Evolutionary conservation across 306 rosid species (phyloP).

Genomic region (Fragaria vesca): DNA sequence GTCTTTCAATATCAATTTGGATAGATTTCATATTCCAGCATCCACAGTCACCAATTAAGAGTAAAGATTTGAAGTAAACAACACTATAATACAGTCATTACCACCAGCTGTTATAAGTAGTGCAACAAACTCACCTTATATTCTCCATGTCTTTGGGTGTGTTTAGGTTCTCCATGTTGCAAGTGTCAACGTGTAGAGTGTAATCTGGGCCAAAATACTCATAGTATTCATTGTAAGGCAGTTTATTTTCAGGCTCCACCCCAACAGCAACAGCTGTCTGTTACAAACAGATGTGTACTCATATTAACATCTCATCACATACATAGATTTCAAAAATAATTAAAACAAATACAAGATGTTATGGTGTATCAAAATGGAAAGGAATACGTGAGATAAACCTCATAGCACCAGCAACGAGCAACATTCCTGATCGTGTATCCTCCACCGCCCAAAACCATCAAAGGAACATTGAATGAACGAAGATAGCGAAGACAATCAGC

Average conservation of each 20-base stretch:
- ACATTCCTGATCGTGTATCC: slow-evolving; percentile 91
- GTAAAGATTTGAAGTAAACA: neutral
- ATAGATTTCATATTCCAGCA: neutral
- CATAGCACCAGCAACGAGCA: slow-evolving; percentile 97
- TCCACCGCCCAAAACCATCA: slow-evolving; percentile 93
- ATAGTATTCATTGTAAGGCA: slow-evolving; percentile 85
- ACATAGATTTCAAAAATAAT: neutral
- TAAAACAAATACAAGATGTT: slow-evolving; percentile 7
- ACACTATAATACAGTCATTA: neutral
- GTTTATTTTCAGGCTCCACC: slow-evolving; percentile 83
- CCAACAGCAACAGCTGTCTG: slow-evolving; percentile 97
- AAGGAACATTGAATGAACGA: slow-evolving; percentile 80
- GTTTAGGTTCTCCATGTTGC: slow-evolving; percentile 82
- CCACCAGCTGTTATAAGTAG: neutral
- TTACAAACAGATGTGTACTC: slow-evolving; percentile 27
- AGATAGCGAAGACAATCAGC: slow-evolving; percentile 85
- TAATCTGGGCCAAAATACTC: slow-evolving; percentile 95
- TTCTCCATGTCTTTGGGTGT: slow-evolving; percentile 77
- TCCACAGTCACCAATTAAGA: neutral
- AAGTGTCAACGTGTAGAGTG: slow-evolving; percentile 68
- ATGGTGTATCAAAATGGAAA: slow-evolving; percentile 12
- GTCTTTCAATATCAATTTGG: neutral
- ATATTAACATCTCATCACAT: neutral
- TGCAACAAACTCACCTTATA: slow-evolving; percentile 52
- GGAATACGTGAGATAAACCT: slow-evolving; percentile 41